Percentiles rank a stretch among this genome's conserved stretches.
Conservation (phyloP, 768 basidiomycete genomes). For the Amanita fuliginea region DNA sequence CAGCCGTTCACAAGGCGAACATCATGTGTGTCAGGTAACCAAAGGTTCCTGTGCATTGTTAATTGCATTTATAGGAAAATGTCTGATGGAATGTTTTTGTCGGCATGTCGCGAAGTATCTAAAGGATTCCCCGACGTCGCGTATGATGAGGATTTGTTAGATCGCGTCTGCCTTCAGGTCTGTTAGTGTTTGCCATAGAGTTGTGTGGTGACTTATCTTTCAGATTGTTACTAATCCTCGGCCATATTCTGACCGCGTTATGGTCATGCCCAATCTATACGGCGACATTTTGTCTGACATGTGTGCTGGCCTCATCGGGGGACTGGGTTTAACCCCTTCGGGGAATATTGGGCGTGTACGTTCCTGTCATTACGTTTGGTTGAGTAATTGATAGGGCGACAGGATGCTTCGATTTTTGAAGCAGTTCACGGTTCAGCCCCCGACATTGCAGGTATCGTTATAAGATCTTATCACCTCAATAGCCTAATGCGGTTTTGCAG, state of each 20-base stretch:
- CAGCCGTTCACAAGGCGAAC: slow-evolving; percentile 98
- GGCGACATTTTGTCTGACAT: slow-evolving; percentile 96
- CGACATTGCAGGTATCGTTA: slow-evolving; percentile 80
- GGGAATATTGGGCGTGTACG: slow-evolving; percentile 91
- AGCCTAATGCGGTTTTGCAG: slow-evolving; percentile 21
- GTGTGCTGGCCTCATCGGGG: slow-evolving; percentile 97
- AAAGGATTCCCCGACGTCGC: slow-evolving; percentile 89
- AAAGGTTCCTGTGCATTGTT: not conserved
- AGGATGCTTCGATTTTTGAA: slow-evolving; percentile 99
- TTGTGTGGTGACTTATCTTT: not conserved
- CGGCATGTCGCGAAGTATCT: slow-evolving; percentile 91
- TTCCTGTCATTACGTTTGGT: not conserved
- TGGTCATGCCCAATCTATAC: slow-evolving; percentile 99
- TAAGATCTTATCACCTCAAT: not conserved
- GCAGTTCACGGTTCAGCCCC: slow-evolving; percentile 99
- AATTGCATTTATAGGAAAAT: slow-evolving; percentile 66
- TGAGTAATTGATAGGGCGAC: slow-evolving; percentile 9
- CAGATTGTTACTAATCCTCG: slow-evolving; percentile 87
- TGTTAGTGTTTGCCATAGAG: slow-evolving; percentile 8
- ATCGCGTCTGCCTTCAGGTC: slow-evolving; percentile 91
- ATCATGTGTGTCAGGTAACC: slow-evolving; percentile 64
- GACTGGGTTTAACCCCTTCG: slow-evolving; percentile 92
- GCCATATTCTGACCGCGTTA: slow-evolving; percentile 92
- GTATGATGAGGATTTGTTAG: slow-evolving; percentile 96
- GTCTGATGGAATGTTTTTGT: slow-evolving; percentile 99